Conservation (phyloP, 331 rosid species). For the Malus hybrid region DNA sequence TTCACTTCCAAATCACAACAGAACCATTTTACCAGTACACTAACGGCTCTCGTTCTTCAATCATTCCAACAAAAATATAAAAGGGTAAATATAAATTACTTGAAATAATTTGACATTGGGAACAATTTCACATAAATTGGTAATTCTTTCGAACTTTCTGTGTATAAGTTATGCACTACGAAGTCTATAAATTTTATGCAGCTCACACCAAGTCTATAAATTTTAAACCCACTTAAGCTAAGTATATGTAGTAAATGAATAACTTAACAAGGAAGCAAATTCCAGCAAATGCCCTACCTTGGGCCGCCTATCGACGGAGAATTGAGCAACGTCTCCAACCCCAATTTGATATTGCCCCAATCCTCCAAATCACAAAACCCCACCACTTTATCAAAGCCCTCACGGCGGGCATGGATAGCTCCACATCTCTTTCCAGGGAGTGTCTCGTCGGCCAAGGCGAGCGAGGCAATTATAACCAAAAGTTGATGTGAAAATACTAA, state of each 20-base stretch:
- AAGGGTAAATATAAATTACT: not conserved
- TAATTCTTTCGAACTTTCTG: not conserved
- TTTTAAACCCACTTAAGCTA: not conserved
- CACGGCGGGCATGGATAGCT: constrained; percentile 41
- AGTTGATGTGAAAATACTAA: too few species aligned
- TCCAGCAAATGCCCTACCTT: constrained; percentile 39
- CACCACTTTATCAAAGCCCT: constrained; percentile 80
- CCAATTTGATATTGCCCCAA: constrained; percentile 63
- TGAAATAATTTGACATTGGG: too few species aligned
- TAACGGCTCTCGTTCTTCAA: not conserved
- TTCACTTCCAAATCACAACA: not conserved
- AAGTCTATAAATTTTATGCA: not conserved
- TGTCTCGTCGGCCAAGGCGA: too few species aligned
- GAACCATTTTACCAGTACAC: not conserved
- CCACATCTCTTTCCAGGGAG: constrained; percentile 33
- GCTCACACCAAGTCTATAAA: not conserved
- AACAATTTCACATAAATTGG: not conserved
- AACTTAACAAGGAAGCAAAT: not conserved
- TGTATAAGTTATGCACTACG: not conserved
- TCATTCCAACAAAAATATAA: not conserved
- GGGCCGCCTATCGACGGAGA: constrained; percentile 75
- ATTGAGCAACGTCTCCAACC: constrained; percentile 59
- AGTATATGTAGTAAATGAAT: not conserved
- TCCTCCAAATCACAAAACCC: constrained; percentile 68
- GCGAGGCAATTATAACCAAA: too few species aligned